Percentiles rank a stretch among this genome's conserved stretches.
Evolutionary conservation across 495 filamentous ascomycete species (phyloP).

Genomic region (Xylaria sp.): DNA sequence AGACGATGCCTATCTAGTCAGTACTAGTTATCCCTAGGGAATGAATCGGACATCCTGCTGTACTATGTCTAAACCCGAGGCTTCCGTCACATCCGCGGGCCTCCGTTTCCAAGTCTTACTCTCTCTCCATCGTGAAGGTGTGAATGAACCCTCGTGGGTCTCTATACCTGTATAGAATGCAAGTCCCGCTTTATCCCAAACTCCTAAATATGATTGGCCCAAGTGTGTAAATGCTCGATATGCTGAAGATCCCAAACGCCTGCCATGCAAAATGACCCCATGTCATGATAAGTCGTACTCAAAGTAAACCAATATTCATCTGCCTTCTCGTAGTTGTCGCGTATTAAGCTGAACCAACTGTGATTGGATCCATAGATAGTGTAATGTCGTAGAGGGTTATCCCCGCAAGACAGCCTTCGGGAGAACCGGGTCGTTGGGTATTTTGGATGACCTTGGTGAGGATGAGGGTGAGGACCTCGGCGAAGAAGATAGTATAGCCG

Average conservation of each 20-base stretch:
- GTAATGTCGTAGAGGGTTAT: neutral
- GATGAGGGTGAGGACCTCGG: slow-evolving; percentile 20
- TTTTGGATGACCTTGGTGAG: slow-evolving; percentile 36
- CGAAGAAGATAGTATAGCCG: slow-evolving; percentile 3
- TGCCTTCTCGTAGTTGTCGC: neutral
- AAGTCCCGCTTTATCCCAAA: slow-evolving; percentile 4
- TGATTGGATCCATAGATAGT: neutral
- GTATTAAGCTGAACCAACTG: neutral
- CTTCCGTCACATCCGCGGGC: neutral
- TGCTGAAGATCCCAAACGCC: slow-evolving; percentile 9
- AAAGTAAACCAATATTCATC: neutral
- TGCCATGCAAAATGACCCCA: slow-evolving; percentile 10
- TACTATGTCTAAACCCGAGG: neutral
- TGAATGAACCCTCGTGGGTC: slow-evolving; percentile 6
- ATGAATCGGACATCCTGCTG: neutral
- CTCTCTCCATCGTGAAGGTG: neutral
- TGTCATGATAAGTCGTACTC: slow-evolving; percentile 9
- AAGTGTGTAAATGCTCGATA: slow-evolving; percentile 14
- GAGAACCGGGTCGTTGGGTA: slow-evolving; percentile 28
- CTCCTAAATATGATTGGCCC: neutral
- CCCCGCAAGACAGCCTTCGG: slow-evolving; percentile 21
- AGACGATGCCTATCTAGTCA: neutral
- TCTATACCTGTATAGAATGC: slow-evolving; percentile 8
- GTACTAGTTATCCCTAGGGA: neutral
- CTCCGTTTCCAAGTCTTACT: neutral